phyloP scores from a whole-genome alignment of 1,284 basidiomycete genomes.

The Melampsora americana region DNA sequence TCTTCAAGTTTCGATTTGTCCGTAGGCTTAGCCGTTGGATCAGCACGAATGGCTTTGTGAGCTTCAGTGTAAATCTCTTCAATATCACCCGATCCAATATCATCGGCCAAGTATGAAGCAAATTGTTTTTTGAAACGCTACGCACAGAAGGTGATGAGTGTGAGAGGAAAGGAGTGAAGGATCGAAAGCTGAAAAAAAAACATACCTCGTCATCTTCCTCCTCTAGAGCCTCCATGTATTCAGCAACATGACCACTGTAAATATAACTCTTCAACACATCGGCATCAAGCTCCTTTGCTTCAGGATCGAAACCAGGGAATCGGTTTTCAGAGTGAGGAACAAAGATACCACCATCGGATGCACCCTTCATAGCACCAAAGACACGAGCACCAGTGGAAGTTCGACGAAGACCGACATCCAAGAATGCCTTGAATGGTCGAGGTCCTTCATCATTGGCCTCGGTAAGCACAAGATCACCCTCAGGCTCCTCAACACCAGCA shows the following conservation, averaged over 20 bases:
- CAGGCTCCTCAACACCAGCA: conserved; percentile 87
- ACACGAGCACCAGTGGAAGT: conserved; percentile 97
- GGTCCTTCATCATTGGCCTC: conserved; percentile 89
- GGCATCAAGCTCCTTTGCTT: conserved; percentile 87
- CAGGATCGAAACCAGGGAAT: conserved; percentile 96
- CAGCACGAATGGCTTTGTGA: conserved; percentile 79
- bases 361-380: conserved; percentile 99
- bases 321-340: conserved; percentile 97
- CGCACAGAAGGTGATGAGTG: background rate
- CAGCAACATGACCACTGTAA: conserved; percentile 93
- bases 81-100: conserved; percentile 91
- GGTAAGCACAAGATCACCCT: conserved; percentile 77
- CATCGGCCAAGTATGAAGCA: conserved; percentile 88
- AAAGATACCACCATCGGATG: conserved; percentile 95
- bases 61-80: conserved; percentile 69
- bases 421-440: conserved; percentile 96
- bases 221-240: conserved; percentile 99
- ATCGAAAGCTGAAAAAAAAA: conserved; percentile 54
- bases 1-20: conserved; percentile 74
- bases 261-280: conserved; percentile 98
- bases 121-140: conserved; percentile 94
- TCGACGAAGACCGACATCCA: conserved; percentile 96
- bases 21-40: conserved; percentile 83
- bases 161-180: background rate
- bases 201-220: conserved; percentile 91